phyloP scores from a whole-genome alignment of 2,329 filamentous ascomycete genomes.

The Claviceps digitariae region DNA sequence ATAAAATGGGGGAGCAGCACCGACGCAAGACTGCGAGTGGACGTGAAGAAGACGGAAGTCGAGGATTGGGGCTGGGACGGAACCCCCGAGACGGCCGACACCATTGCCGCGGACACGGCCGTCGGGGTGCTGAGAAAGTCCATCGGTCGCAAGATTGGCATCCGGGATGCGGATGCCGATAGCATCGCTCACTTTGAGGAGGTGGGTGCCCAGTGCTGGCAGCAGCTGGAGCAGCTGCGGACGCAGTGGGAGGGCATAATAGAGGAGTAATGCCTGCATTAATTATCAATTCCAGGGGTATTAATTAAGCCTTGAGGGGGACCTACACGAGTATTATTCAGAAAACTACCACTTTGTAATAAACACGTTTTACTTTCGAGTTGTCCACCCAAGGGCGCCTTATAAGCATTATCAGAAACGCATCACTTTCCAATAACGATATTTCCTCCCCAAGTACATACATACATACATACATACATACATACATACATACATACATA shows the following conservation, averaged over 20 bases:
- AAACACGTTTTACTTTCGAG: too few relatives aligned
- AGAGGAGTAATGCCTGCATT: too few relatives aligned
- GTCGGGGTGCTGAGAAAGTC: constrained; percentile 35
- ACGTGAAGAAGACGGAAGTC: constrained; percentile 66
- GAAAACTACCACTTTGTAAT: too few relatives aligned
- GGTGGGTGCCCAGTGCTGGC: constrained; percentile 49
- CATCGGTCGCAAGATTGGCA: constrained; percentile 45
- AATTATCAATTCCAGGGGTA: too few relatives aligned
- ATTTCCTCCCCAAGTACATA: too few relatives aligned
- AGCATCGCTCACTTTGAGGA: constrained; percentile 47
- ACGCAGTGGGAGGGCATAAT: constrained; percentile 44
- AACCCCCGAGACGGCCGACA: constrained; percentile 31
- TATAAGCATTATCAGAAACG: too few relatives aligned
- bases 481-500: too few relatives aligned
- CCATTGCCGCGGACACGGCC: constrained; percentile 27
- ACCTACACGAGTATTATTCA: too few relatives aligned
- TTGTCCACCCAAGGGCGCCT: too few relatives aligned
- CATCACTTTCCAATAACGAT: too few relatives aligned
- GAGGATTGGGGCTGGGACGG: constrained; percentile 73
- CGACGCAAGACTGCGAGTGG: constrained; percentile 41
- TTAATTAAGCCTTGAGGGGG: too few relatives aligned
- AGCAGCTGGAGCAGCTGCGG: constrained; percentile 58
- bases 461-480: too few relatives aligned
- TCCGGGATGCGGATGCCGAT: constrained; percentile 46
- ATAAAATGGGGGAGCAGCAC: constrained; percentile 77